Conservation (phyloP, 1,284 basidiomycete species). For the Schizophyllum commune region DNA sequence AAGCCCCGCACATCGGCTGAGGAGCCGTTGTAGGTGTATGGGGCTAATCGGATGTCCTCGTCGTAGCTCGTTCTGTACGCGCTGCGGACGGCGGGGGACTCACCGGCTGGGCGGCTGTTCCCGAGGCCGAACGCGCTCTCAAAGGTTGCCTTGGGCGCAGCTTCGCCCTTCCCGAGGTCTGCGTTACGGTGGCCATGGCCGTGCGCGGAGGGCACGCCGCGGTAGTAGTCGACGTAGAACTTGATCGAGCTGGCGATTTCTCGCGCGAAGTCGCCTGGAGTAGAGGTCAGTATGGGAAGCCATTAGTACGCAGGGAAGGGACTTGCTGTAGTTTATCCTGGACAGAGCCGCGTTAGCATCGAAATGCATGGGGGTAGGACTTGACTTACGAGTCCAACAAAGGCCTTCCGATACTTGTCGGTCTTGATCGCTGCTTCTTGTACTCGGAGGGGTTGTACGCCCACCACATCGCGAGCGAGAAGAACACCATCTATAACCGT, state of each 20-base stretch:
- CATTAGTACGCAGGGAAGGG: conserved; percentile 6
- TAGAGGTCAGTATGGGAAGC: background rate
- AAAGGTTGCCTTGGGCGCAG: conserved; percentile 28
- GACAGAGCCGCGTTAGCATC: conserved; percentile 1
- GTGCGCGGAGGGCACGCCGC: conserved; percentile 38
- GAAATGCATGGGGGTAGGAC: background rate
- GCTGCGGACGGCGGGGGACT: conserved; percentile 12
- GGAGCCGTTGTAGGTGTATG: conserved; percentile 20
- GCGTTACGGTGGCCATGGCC: conserved; percentile 24
- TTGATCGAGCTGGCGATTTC: conserved; percentile 59
- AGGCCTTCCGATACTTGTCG: conserved; percentile 52
- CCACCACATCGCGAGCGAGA: conserved; percentile 73
- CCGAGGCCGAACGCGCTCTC: conserved; percentile 46
- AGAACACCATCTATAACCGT: conserved; percentile 89
- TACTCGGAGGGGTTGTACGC: conserved; percentile 74
- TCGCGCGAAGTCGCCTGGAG: conserved; percentile 49
- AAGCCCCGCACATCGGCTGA: too few species aligned
- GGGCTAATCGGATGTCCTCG: conserved; percentile 37
- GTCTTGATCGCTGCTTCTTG: conserved; percentile 21
- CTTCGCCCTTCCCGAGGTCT: conserved; percentile 4
- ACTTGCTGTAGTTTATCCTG: conserved; percentile 67
- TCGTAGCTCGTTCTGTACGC: conserved; percentile 28
- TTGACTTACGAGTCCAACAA: conserved; percentile 61
- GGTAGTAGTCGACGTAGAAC: conserved; percentile 49
- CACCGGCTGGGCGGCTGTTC: conserved; percentile 8